phyloP scores from a whole-genome alignment of 192 early-diverging fungal genomes.

The Entomortierella lignicola region DNA sequence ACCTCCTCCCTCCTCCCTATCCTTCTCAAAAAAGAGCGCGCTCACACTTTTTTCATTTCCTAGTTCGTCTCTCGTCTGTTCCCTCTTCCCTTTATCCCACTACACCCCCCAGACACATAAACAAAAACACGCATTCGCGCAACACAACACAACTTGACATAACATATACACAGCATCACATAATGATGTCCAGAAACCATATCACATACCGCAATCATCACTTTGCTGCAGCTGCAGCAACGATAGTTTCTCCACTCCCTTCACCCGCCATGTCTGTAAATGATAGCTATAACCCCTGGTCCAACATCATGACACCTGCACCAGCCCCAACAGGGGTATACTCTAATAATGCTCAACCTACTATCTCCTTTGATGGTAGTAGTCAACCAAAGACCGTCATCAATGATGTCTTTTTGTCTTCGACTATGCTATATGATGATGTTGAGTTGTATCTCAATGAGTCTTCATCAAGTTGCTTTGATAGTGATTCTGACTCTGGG shows the following conservation, averaged over 20 bases:
- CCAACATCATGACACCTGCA: slow-evolving; percentile 26
- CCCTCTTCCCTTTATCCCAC: not conserved
- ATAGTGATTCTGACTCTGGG: slow-evolving; percentile 52
- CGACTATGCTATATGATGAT: slow-evolving; percentile 52
- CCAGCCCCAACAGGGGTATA: slow-evolving; percentile 32
- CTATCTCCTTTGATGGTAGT: slow-evolving; percentile 38
- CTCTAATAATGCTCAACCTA: slow-evolving; percentile 39
- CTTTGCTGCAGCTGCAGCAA: slow-evolving; percentile 46
- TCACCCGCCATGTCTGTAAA: slow-evolving; percentile 48
- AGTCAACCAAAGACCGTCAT: slow-evolving; percentile 52
- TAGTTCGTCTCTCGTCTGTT: slow-evolving; percentile 2
- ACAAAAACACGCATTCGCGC: not conserved
- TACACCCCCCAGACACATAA: not conserved
- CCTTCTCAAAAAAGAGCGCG: slow-evolving; percentile 12
- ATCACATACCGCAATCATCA: slow-evolving; percentile 44
- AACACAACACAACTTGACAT: not conserved
- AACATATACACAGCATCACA: slow-evolving; percentile 17
- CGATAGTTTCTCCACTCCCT: slow-evolving; percentile 52
- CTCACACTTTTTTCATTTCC: slow-evolving; percentile 27
- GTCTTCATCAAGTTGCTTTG: slow-evolving; percentile 37
- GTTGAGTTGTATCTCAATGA: slow-evolving; percentile 45
- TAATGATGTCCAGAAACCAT: slow-evolving; percentile 52
- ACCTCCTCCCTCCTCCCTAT: slow-evolving; percentile 1
- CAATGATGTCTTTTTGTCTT: slow-evolving; percentile 55
- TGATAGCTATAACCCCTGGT: slow-evolving; percentile 49